Evolutionary conservation across 2,329 filamentous ascomycete genomes (phyloP).

Genomic region (Chaetoscypha palmicola): DNA sequence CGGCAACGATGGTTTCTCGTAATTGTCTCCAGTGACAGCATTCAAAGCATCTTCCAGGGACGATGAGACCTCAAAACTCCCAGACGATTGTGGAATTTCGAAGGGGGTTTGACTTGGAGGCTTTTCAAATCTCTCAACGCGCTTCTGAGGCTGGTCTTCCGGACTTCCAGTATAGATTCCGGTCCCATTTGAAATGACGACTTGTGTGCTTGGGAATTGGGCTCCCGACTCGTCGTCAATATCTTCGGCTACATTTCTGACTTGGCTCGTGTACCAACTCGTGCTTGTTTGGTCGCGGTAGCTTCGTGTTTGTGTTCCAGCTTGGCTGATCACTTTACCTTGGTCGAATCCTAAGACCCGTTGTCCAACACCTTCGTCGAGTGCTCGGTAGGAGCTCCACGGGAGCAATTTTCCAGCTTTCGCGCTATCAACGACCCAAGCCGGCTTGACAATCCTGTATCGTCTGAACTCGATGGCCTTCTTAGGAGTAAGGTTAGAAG

Average conservation of each 20-base stretch:
- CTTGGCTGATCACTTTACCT: conserved; percentile 60
- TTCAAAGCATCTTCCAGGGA: conserved; percentile 30
- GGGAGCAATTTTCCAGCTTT: conserved; percentile 72
- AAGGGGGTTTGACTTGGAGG: neutral
- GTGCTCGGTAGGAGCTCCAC: conserved; percentile 77
- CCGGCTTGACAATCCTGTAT: conserved; percentile 89
- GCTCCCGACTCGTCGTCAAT: conserved; percentile 38
- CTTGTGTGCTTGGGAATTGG: conserved; percentile 24
- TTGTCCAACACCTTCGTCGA: conserved; percentile 79
- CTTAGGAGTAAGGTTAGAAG: conserved; percentile 82
- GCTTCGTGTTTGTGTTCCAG: conserved; percentile 50
- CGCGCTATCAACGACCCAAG: conserved; percentile 90
- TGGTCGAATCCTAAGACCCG: conserved; percentile 60
- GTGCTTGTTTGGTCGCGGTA: conserved; percentile 76
- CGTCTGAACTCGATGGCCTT: conserved; percentile 81
- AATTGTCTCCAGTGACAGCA: conserved; percentile 4
- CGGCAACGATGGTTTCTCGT: neutral
- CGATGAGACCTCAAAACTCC: conserved; percentile 28
- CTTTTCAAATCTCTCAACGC: conserved; percentile 1
- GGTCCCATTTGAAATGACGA: conserved; percentile 11
- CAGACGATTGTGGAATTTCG: conserved; percentile 16
- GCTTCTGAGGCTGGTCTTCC: conserved; percentile 5
- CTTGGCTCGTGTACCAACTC: conserved; percentile 75
- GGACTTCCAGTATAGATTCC: conserved; percentile 3
- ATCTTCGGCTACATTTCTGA: conserved; percentile 41